phyloP scores from a whole-genome alignment of 1,284 basidiomycete genomes.

The Porogramme epimiltina region DNA sequence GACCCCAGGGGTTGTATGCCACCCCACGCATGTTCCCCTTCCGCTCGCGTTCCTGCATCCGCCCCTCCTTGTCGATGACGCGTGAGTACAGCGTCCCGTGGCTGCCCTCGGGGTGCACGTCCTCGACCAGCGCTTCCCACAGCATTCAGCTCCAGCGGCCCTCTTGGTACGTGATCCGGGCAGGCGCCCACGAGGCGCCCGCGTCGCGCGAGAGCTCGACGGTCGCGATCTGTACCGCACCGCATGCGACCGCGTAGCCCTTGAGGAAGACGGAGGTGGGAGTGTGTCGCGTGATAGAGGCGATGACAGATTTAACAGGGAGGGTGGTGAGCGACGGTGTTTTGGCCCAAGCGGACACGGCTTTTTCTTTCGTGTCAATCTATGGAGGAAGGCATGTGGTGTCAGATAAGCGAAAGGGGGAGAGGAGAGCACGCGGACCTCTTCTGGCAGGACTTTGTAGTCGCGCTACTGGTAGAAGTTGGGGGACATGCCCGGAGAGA shows the following conservation, averaged over 20 bases:
- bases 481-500: slow-evolving; percentile 55
- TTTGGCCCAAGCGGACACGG: slow-evolving; percentile 46
- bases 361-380: slow-evolving; percentile 35
- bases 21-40: slow-evolving; percentile 62
- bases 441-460: slow-evolving; percentile 65
- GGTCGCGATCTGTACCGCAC: slow-evolving; percentile 43
- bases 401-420: not conserved
- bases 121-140: slow-evolving; percentile 52
- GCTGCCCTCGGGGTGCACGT: slow-evolving; percentile 19
- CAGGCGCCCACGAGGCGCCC: slow-evolving; percentile 52
- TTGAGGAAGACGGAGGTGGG: slow-evolving; percentile 43
- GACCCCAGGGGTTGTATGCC: slow-evolving; percentile 42
- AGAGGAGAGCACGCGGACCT: slow-evolving; percentile 40
- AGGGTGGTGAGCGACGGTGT: slow-evolving; percentile 62
- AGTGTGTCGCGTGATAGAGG: slow-evolving; percentile 31
- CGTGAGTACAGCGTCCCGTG: slow-evolving; percentile 36
- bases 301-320: slow-evolving; percentile 64
- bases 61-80: slow-evolving; percentile 46
- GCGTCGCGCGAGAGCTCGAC: slow-evolving; percentile 57
- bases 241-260: slow-evolving; percentile 60
- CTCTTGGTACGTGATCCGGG: slow-evolving; percentile 59
- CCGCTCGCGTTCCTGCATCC: slow-evolving; percentile 47
- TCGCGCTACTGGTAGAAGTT: slow-evolving; percentile 72
- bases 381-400: not conserved
- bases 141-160: slow-evolving; percentile 73